A percentile compares a stretch with the other conserved stretches of the same genome.
phyloP scores from a whole-genome alignment of 179 eudicot genomes.

The Beta macrorhiza region DNA sequence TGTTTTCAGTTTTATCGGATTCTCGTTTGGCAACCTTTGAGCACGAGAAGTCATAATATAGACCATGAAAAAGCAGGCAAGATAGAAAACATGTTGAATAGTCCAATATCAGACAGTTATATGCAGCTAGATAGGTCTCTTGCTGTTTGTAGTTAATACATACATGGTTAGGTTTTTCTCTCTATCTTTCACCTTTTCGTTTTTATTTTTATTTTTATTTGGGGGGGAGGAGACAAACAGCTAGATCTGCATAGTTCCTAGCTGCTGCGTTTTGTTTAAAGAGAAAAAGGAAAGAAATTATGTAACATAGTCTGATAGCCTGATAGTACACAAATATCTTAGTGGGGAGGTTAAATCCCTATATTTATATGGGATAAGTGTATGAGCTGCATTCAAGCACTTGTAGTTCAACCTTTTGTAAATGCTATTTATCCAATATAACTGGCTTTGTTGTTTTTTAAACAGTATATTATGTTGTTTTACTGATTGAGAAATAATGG shows the following conservation, averaged over 20 bases:
- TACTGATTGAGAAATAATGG: not conserved
- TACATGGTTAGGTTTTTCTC: slow-evolving; percentile 12
- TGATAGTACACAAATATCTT: slow-evolving; percentile 5
- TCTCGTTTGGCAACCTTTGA: slow-evolving; percentile 64
- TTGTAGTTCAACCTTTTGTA: slow-evolving; percentile 25
- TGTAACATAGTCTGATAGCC: slow-evolving; percentile 35
- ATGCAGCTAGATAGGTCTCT: slow-evolving; percentile 12
- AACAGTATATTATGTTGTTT: not conserved
- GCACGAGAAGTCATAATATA: slow-evolving; percentile 36
- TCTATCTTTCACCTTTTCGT: too few relatives aligned
- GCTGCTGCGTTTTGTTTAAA: slow-evolving; percentile 18
- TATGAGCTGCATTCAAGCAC: slow-evolving; percentile 20
- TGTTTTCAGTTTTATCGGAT: slow-evolving; percentile 84
- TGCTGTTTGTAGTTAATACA: slow-evolving; percentile 19
- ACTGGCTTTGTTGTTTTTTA: not conserved
- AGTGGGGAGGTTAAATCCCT: slow-evolving; percentile 23
- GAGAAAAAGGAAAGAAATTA: slow-evolving; percentile 8
- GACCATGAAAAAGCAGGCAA: slow-evolving; percentile 8
- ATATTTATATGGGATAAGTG: not conserved
- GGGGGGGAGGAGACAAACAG: not conserved
- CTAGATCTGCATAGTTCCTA: slow-evolving; percentile 2
- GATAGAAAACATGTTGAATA: slow-evolving; percentile 8
- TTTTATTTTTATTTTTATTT: not conserved
- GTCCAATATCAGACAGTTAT: not conserved
- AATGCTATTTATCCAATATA: slow-evolving; percentile 15